These are phyloP conservation scores for Apiospora arundinis DNA, from an alignment of 2,329 filamentous ascomycete species.

Conservation along the genomic window DNA sequence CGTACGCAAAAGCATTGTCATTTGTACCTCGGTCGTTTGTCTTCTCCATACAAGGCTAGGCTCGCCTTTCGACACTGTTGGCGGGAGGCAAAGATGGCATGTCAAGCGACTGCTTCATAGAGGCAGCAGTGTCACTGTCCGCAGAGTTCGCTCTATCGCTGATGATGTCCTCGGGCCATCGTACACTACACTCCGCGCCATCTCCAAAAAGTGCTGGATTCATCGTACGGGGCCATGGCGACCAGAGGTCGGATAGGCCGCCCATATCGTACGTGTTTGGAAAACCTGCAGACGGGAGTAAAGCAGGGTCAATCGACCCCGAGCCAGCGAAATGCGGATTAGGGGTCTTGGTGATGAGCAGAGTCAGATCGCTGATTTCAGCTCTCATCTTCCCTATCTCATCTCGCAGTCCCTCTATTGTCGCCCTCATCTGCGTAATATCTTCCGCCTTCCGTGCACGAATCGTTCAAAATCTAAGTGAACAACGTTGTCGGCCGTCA, in stretches of 20 bases:
- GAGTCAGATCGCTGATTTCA: no score
- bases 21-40: not conserved
- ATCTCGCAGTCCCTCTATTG: not conserved
- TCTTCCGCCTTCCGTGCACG: not conserved
- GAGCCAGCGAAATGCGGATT: no score
- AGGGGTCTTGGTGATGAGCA: no score
- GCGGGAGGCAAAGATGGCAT: not conserved
- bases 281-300: no score
- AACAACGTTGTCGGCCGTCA: no score
- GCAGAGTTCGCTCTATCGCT: not conserved
- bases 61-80: not conserved
- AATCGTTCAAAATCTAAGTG: no score
- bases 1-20: not conserved
- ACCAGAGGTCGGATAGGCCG: no score
- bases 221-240: no score
- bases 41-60: not conserved
- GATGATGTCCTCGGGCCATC: not conserved
- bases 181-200: not conserved
- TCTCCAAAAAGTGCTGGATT: no score
- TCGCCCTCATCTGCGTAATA: not conserved
- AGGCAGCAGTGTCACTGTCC: not conserved
- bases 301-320: no score
- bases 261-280: no score
- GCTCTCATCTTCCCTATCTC: not conserved
- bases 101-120: no score